A percentile compares a stretch with the other conserved stretches of the same genome.
These are phyloP conservation scores for Coemansia sp. DNA, from an alignment of 192 early-diverging fungal species.

Conservation along the genomic window DNA sequence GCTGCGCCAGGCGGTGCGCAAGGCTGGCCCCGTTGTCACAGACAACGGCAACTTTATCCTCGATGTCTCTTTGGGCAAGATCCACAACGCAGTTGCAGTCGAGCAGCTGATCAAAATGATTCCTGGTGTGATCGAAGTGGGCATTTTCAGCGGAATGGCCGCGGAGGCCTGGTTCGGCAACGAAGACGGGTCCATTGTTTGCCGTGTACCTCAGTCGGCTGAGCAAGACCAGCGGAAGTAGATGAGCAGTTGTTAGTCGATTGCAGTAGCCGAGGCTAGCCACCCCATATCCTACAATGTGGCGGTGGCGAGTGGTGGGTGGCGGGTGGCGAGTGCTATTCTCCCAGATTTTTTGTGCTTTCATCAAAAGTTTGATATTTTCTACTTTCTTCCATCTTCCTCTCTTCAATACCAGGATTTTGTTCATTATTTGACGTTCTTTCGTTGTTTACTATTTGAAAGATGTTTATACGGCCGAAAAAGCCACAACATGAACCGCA, in stretches of 20 bases:
- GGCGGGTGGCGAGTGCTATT: no score
- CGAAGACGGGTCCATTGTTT: constrained; percentile 66
- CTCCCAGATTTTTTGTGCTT: no score
- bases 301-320: no score
- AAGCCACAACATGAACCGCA: constrained; percentile 16
- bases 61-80: constrained; percentile 81
- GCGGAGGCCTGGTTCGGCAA: constrained; percentile 83
- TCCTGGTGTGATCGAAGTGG: constrained; percentile 91
- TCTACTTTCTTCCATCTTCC: no score
- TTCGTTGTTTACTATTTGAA: neutral
- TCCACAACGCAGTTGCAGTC: constrained; percentile 63
- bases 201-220: constrained; percentile 25
- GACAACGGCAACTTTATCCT: constrained; percentile 94
- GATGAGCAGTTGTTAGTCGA: no score
- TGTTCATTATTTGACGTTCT: no score
- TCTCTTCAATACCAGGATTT: neutral
- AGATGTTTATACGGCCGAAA: constrained; percentile 51
- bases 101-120: constrained; percentile 67
- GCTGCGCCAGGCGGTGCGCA: constrained; percentile 77
- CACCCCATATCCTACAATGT: no score
- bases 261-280: neutral
- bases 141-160: constrained; percentile 88
- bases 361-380: no score
- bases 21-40: constrained; percentile 93
- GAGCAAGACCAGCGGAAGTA: no score